A percentile compares a stretch with the other conserved stretches of the same genome.
These are phyloP conservation scores for Microdochium nivale DNA, from an alignment of 2,329 filamentous ascomycete genomes.

Conservation along the genomic window DNA sequence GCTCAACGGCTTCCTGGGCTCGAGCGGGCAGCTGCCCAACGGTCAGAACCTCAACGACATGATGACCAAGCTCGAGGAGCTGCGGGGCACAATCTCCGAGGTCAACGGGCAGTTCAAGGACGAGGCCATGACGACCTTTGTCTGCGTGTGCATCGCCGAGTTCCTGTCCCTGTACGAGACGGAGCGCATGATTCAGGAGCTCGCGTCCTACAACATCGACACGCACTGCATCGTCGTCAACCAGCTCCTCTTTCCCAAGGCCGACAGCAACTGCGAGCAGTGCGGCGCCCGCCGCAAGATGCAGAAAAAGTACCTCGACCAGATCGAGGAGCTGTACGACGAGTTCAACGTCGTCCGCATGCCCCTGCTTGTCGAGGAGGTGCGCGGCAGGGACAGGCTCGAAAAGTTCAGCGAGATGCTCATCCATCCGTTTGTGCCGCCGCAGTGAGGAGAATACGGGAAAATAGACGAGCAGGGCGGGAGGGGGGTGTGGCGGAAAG, in stretches of 20 bases:
- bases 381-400: constrained; percentile 87
- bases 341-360: constrained; percentile 99
- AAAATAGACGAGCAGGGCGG: too few relatives aligned
- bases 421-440: constrained; percentile 65
- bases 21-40: constrained; percentile 67
- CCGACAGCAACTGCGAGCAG: constrained; percentile 81
- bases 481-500: too few relatives aligned
- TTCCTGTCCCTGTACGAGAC: constrained; percentile 97
- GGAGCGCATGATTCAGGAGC: constrained; percentile 98
- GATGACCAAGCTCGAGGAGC: constrained; percentile 86
- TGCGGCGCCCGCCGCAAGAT: constrained; percentile 92
- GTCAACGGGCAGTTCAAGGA: constrained; percentile 99
- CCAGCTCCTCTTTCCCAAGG: constrained; percentile 87
- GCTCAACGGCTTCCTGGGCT: constrained; percentile 84
- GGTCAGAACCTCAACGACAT: constrained; percentile 90
- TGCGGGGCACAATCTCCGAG: constrained; percentile 87
- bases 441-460: constrained; percentile 23
- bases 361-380: constrained; percentile 91
- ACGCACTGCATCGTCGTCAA: constrained; percentile 98
- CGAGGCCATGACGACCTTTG: constrained; percentile 88
- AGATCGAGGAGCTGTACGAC: constrained; percentile 97
- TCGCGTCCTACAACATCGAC: constrained; percentile 87
- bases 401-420: constrained; percentile 87
- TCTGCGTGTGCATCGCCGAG: constrained; percentile 97
- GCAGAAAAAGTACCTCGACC: constrained; percentile 98